Conservation (phyloP, 164 flowering plant genomes). For the Santalum album region DNA sequence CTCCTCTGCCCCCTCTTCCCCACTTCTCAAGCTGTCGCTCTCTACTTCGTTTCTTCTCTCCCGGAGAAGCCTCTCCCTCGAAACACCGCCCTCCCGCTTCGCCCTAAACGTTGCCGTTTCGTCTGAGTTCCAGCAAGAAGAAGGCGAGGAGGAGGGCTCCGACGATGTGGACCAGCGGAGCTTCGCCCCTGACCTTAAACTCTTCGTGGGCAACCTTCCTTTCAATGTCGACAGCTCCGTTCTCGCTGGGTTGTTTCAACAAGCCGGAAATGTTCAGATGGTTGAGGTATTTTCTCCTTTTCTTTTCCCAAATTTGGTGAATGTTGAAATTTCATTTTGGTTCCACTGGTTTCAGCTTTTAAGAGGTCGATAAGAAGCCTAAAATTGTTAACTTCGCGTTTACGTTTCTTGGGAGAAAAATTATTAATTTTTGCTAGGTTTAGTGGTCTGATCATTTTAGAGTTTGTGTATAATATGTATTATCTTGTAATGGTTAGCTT, state of each 20-base stretch:
- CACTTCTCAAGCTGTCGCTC: not conserved
- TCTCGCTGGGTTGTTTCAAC: slow-evolving; percentile 58
- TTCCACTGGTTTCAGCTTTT: no score
- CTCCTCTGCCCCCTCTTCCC: slow-evolving; percentile 2
- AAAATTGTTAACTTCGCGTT: no score
- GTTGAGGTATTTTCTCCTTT: slow-evolving; percentile 55
- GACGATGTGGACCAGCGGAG: slow-evolving; percentile 17
- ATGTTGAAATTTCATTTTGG: no score
- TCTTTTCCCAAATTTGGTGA: not conserved
- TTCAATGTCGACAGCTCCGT: slow-evolving; percentile 58
- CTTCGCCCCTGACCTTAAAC: slow-evolving; percentile 52
- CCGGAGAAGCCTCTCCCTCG: not conserved
- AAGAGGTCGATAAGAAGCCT: no score
- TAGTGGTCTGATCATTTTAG: no score
- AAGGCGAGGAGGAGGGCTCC: slow-evolving; percentile 15
- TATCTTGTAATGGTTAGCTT: no score
- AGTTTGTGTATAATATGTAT: no score
- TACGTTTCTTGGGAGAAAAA: no score
- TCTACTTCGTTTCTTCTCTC: slow-evolving; percentile 13
- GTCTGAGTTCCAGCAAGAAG: slow-evolving; percentile 27
- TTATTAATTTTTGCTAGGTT: no score
- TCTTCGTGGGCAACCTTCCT: slow-evolving; percentile 78
- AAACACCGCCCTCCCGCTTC: slow-evolving; percentile 27
- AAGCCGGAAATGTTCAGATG: slow-evolving; percentile 83
- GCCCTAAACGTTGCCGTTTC: slow-evolving; percentile 19